Conservation (phyloP, 2,329 filamentous ascomycete species). For the Cercospora sesami region DNA sequence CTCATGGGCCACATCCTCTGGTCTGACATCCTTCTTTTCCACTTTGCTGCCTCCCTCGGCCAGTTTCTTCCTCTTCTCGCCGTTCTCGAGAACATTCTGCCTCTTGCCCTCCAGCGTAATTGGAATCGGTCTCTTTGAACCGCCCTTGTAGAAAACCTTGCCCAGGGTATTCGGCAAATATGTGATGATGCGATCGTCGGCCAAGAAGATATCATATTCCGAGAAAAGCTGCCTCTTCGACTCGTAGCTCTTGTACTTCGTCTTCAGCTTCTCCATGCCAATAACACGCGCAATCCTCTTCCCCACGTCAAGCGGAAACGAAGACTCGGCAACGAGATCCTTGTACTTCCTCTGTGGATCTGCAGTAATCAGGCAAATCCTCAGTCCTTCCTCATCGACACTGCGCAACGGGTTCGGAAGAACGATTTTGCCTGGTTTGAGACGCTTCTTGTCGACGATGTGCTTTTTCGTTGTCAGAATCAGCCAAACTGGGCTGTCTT, state of each 20-base stretch:
- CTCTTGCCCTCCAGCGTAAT: constrained; percentile 65
- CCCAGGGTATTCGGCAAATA: constrained; percentile 75
- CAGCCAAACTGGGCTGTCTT: constrained; percentile 60
- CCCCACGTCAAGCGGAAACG: constrained; percentile 53
- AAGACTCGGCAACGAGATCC: constrained; percentile 73
- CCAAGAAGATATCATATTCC: constrained; percentile 92
- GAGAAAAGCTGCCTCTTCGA: constrained; percentile 75
- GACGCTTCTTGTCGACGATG: constrained; percentile 68
- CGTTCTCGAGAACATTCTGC: constrained; percentile 52
- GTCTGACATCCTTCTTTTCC: constrained; percentile 53
- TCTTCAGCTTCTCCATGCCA: constrained; percentile 79
- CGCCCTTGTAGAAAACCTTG: constrained; percentile 87
- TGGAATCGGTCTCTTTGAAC: constrained; percentile 81
- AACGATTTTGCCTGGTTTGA: constrained; percentile 79
- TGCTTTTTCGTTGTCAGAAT: constrained; percentile 66
- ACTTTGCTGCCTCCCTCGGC: constrained; percentile 42
- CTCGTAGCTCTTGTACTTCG: constrained; percentile 88
- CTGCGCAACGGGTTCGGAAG: constrained; percentile 62
- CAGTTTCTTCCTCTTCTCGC: constrained; percentile 49
- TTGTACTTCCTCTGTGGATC: constrained; percentile 85
- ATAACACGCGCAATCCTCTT: constrained; percentile 63
- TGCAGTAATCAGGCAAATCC: constrained; percentile 83
- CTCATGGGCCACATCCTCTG: constrained; percentile 72
- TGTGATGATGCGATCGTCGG: constrained; percentile 78
- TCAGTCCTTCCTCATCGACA: constrained; percentile 46